Evolutionary conservation across 2,329 filamentous ascomycete species (phyloP), one percentile per base, ranked within the genome.

Genomic region (Phaeosphaeria sp.): DNA sequence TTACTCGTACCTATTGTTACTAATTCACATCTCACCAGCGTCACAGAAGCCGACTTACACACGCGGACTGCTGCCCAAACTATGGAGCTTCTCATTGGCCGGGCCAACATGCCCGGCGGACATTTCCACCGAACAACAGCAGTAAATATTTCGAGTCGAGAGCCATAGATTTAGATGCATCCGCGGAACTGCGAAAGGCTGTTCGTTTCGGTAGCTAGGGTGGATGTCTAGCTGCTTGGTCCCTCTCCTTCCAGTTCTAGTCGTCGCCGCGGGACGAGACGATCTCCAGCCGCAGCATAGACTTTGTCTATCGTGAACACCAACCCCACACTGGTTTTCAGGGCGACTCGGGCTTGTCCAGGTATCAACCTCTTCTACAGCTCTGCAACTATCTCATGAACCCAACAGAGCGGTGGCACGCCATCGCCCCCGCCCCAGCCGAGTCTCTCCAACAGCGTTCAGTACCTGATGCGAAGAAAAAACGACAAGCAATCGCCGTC

Each of bases 371-470:
- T 30, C 46, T 25, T 8, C 30, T 36, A 15, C 50, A 7, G 33
- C 17, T 20, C 13, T 30, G 15, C 49, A 18, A 8, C 8, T 7
- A 11, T 18, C 33, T 27, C 46, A 69, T 69, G 67, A 64, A 67
- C 17, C 53, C 49, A 55, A 44, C 64, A 46, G 67, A 68, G 45
- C 61, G 67, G 56, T 70, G 66, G 66, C 49, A 68, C 54, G 55
- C 52, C 45, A 70, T 70, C 40, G 67, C 67, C 21, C 67, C 67
- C 13, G 67, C 66, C 46, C 63, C 67, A 43, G 66, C 64, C 45
- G 63, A 70, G 53, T 59, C 63, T 7, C 63, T 63, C 18, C 59
- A 62, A 53, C 66, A 67, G 47, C 64, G 66, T 22, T 45, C 53
- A 24, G 42, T 61, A 22, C 59, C 64, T 57, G 63, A 63, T 43